Conservation (phyloP, 1,139 yeast species). For the Sugiyamaella grinbergsii region DNA sequence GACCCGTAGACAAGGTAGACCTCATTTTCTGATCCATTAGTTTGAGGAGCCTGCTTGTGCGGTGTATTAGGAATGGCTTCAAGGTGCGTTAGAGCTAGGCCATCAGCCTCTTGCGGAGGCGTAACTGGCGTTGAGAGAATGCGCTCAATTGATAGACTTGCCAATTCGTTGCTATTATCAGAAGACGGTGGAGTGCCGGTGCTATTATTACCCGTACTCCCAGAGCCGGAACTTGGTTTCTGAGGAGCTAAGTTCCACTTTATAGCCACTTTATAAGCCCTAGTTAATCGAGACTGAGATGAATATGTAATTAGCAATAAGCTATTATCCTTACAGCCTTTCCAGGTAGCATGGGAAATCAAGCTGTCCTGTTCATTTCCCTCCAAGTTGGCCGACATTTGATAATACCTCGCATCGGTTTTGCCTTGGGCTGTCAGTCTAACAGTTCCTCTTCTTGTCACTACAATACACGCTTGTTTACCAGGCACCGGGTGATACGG, state of each 20-base stretch:
- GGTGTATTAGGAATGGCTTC: slow-evolving; percentile 35
- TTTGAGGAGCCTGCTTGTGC: slow-evolving; percentile 28
- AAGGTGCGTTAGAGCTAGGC: slow-evolving; percentile 35
- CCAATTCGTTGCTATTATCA: slow-evolving; percentile 25
- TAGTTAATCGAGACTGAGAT: slow-evolving; percentile 46
- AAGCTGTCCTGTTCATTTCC: slow-evolving; percentile 23
- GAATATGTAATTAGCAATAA: slow-evolving; percentile 55
- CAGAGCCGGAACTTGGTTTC: slow-evolving; percentile 17
- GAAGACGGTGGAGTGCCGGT: slow-evolving; percentile 14
- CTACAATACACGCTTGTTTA: slow-evolving; percentile 70
- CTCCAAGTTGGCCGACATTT: slow-evolving; percentile 33
- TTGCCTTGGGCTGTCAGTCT: slow-evolving; percentile 41
- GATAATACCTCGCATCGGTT: slow-evolving; percentile 37
- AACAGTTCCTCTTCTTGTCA: slow-evolving; percentile 65
- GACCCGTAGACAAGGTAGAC: slow-evolving; percentile 43
- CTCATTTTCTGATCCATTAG: slow-evolving; percentile 45
- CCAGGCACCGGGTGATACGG: slow-evolving; percentile 68
- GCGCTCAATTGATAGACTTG: slow-evolving; percentile 24
- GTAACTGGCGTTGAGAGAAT: slow-evolving; percentile 24
- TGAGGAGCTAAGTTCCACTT: slow-evolving; percentile 51
- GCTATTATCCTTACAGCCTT: slow-evolving; percentile 55
- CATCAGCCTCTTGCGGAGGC: slow-evolving; percentile 21
- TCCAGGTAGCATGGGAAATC: slow-evolving; percentile 57
- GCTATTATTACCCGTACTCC: not conserved
- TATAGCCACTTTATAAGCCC: slow-evolving; percentile 52